Percentiles rank a stretch among this genome's conserved stretches.
Conservation (phyloP, 257 asterid genomes). For the Fraxinus cuspidata region DNA sequence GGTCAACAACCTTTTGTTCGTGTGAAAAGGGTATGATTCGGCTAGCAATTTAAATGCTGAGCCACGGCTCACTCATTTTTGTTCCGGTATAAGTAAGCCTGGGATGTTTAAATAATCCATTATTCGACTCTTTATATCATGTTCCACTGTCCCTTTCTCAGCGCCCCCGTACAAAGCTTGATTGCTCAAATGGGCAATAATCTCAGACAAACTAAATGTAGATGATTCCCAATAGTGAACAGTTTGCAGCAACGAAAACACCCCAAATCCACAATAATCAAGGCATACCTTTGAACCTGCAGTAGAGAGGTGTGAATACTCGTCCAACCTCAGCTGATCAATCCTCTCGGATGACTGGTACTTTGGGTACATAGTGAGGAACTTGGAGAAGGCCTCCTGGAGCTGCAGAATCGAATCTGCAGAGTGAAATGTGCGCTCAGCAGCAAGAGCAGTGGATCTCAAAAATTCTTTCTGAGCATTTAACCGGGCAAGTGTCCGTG, state of each 20-base stretch:
- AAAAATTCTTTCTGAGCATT: constrained; percentile 96
- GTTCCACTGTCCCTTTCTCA: constrained; percentile 76
- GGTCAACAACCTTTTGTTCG: constrained; percentile 87
- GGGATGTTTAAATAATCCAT: constrained; percentile 98
- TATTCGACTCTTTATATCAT: constrained; percentile 78
- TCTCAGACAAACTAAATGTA: constrained; percentile 92
- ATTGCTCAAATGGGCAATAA: constrained; percentile 92
- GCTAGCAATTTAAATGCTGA: constrained; percentile 91
- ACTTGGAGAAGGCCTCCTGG: constrained; percentile 74
- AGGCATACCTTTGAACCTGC: constrained; percentile 83
- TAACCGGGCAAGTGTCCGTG: constrained; percentile 82
- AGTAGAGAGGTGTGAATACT: constrained; percentile 75
- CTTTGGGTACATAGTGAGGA: constrained; percentile 90
- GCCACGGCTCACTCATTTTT: constrained; percentile 99
- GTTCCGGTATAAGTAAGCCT: no score
- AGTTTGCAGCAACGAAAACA: constrained; percentile 91
- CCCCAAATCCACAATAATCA: constrained; percentile 96
- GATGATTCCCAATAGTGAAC: constrained; percentile 96
- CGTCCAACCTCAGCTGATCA: constrained; percentile 85
- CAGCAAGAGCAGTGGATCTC: constrained; percentile 89
- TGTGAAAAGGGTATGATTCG: constrained; percentile 93
- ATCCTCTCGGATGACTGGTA: constrained; percentile 80
- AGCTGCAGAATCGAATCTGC: constrained; percentile 69
- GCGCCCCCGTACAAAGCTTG: constrained; percentile 98
- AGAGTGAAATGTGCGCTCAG: constrained; percentile 68